Evolutionary conservation across 495 filamentous ascomycete genomes (phyloP).

Genomic region (Penicillium canescens): DNA sequence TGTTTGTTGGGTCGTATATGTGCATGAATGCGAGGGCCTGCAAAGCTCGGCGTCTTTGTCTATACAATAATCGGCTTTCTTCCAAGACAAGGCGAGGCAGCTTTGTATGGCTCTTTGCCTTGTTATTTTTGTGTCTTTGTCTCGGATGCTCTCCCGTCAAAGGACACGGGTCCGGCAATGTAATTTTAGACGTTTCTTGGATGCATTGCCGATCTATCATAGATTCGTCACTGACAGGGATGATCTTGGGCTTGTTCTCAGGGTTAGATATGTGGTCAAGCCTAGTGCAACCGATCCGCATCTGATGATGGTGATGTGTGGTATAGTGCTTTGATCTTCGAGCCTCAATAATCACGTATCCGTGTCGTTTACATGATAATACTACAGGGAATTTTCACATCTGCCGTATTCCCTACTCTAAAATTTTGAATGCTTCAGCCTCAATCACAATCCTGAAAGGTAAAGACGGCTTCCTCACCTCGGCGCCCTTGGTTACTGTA

Average conservation of each 20-base stretch:
- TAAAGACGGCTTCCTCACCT: background rate
- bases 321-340: too few species aligned
- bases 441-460: background rate
- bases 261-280: slow-evolving; percentile 4
- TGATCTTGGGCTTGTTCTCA: slow-evolving; percentile 15
- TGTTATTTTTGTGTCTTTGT: slow-evolving; percentile 5
- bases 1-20: slow-evolving; percentile 17
- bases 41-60: slow-evolving; percentile 6
- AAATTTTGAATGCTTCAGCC: background rate
- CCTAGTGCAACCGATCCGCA: background rate
- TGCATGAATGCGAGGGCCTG: slow-evolving; percentile 12
- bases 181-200: slow-evolving; percentile 3
- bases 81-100: background rate
- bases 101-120: slow-evolving; percentile 4
- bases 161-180: background rate
- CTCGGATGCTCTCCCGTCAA: background rate
- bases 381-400: too few species aligned
- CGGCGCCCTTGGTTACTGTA: background rate
- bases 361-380: too few species aligned
- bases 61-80: background rate
- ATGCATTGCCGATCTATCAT: slow-evolving; percentile 19
- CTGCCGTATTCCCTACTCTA: too few species aligned
- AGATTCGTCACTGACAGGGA: slow-evolving; percentile 25
- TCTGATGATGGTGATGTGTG: background rate
- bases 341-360: too few species aligned